Conservation (phyloP, 2,329 filamentous ascomycete species). For the Penicillium brevicompactum region DNA sequence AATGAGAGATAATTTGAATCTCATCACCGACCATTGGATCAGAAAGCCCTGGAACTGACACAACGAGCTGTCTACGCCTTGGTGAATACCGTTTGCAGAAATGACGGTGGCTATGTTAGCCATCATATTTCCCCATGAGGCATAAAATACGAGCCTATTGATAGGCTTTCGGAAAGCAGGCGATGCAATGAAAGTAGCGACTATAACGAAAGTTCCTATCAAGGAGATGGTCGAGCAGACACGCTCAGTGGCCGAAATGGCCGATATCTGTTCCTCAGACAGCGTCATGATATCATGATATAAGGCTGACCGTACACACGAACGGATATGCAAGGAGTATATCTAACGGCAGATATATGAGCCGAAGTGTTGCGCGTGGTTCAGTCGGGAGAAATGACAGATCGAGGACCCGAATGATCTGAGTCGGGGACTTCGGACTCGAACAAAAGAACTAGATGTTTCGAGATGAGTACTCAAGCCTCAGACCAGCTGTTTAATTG, state of each 20-base stretch:
- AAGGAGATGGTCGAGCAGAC: conserved; percentile 71
- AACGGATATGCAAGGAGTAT: neutral
- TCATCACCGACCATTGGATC: conserved; percentile 74
- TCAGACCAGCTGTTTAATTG: neutral
- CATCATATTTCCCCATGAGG: conserved; percentile 78
- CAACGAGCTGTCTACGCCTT: conserved; percentile 55
- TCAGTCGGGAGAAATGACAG: neutral
- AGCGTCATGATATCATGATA: conserved; percentile 30
- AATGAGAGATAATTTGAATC: neutral
- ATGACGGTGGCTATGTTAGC: conserved; percentile 77
- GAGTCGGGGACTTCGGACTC: neutral
- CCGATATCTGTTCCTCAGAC: conserved; percentile 46
- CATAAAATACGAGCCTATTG: conserved; percentile 81
- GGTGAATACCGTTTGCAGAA: conserved; percentile 60
- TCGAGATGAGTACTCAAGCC: neutral
- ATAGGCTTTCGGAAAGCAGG: conserved; percentile 80
- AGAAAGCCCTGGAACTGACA: conserved; percentile 78
- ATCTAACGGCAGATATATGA: conserved; percentile 6
- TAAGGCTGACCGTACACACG: neutral
- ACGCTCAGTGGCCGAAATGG: conserved; percentile 66
- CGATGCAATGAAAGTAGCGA: conserved; percentile 69
- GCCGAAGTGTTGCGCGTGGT: neutral
- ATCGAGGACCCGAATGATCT: conserved; percentile 1
- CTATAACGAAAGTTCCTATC: conserved; percentile 70
- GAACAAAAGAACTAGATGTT: neutral